Evolutionary conservation across 495 filamentous ascomycete species (phyloP).

Genomic region (Sabuloglossum arenarium): DNA sequence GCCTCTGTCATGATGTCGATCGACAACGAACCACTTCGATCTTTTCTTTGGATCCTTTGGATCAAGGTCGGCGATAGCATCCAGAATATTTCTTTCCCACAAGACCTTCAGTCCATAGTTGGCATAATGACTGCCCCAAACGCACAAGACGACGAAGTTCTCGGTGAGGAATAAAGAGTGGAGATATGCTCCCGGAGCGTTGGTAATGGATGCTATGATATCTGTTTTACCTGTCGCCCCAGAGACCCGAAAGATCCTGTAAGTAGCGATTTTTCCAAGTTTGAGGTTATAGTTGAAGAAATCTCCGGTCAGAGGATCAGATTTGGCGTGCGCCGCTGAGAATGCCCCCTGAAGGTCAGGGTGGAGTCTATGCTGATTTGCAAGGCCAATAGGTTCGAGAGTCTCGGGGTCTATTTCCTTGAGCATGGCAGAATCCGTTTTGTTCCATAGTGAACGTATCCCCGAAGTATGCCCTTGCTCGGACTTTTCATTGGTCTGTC

Average conservation of each 20-base stretch:
- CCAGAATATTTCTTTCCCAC: conserved; percentile 34
- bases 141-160: conserved; percentile 44
- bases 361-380: conserved; percentile 36
- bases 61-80: conserved; percentile 32
- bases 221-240: conserved; percentile 38
- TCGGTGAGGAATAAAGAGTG: conserved; percentile 52
- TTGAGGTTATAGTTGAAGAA: conserved; percentile 59
- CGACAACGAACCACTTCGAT: conserved; percentile 46
- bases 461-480: conserved; percentile 8
- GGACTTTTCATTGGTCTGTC: conserved; percentile 1
- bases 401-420: conserved; percentile 46
- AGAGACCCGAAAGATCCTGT: conserved; percentile 43
- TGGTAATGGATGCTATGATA: conserved; percentile 45
- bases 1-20: conserved; percentile 21
- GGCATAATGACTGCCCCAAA: conserved; percentile 33
- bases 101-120: conserved; percentile 27
- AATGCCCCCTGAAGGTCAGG: conserved; percentile 41
- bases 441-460: conserved; percentile 30
- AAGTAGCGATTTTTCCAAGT: conserved; percentile 25
- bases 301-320: conserved; percentile 50
- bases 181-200: conserved; percentile 36
- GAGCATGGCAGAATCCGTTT: conserved; percentile 34
- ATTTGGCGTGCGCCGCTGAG: conserved; percentile 44
- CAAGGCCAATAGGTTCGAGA: conserved; percentile 42
- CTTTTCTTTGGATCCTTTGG: conserved; percentile 18